A percentile compares a stretch with the other conserved stretches of the same genome.
These are phyloP conservation scores for Fusarium decemcellulare DNA, from an alignment of 2,329 filamentous ascomycete species.

Conservation along the genomic window DNA sequence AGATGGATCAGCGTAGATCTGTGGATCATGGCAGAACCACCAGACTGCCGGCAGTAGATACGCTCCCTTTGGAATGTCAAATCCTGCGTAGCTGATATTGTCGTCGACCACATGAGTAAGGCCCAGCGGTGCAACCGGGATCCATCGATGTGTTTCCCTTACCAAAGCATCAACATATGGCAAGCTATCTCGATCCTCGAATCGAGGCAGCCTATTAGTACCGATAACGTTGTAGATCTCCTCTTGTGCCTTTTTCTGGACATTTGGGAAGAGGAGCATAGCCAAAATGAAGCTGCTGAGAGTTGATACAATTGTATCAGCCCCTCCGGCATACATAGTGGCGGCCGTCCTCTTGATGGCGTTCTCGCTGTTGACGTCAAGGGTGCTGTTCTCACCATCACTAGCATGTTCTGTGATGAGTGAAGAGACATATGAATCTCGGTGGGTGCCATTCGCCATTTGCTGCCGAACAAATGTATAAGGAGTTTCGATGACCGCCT, in stretches of 20 bases:
- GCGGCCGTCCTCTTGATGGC: conserved; percentile 43
- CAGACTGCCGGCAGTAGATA: conserved; percentile 30
- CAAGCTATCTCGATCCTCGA: not conserved
- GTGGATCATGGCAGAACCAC: conserved; percentile 70
- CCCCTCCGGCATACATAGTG: conserved; percentile 43
- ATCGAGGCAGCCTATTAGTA: not conserved
- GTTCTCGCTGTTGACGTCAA: not conserved
- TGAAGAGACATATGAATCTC: conserved; percentile 47
- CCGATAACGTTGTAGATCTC: conserved; percentile 40
- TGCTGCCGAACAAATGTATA: conserved; percentile 49
- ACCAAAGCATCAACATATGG: not conserved
- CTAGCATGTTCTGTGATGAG: conserved; percentile 38
- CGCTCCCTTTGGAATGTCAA: conserved; percentile 42
- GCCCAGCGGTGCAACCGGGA: conserved; percentile 43
- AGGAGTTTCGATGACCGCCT: conserved; percentile 41
- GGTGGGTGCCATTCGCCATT: conserved; percentile 37
- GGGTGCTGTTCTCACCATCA: not conserved
- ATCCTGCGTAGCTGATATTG: conserved; percentile 33
- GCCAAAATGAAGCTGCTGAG: conserved; percentile 12
- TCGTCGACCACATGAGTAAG: conserved; percentile 54
- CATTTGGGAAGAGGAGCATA: conserved; percentile 22
- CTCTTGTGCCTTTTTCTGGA: conserved; percentile 25
- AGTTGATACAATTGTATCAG: conserved; percentile 14
- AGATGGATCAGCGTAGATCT: conserved; percentile 67
- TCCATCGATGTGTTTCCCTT: not conserved